Base-by-base conservation (phyloP, 352 stramenopile genomes). In the Phytophthora ramorum region DNA sequence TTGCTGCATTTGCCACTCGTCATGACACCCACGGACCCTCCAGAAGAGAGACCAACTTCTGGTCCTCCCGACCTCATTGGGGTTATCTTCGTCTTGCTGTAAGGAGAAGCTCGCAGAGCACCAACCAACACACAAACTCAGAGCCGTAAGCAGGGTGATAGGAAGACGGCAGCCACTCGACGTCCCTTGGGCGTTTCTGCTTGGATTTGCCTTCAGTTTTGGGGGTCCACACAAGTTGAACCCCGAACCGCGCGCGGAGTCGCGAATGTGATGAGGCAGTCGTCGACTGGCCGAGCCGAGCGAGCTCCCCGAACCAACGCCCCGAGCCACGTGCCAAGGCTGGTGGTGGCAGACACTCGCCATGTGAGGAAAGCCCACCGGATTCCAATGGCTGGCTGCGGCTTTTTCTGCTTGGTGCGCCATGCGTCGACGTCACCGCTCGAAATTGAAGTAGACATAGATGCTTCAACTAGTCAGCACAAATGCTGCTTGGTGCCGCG, bases 171-270 rank as follows among this genome's bases (percentile, higher is more conserved):
- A 32, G 7, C 26, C 26, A 32, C 26, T 32, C 32, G 9, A 37
- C 32, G 32, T 2, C 32, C 32, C 2, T 37, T 37, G 44, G 45
- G 4, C 35, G 46, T 47, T 45, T 47, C 34, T 30, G 16, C 13
- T 7, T 14, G 17, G 59, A 68, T 57, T 68, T 58, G 71, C 46
- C 41, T 62, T 69, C 51, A 68, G 67, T 54, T 70, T 75, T 58
- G 58, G 57, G 60, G 69, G 53, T 74, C 51, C 66, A 70, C 53
- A 70, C 55, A 46, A 32, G 34, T 69, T 69, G 58, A 68, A 67
- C 51, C 50, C 50, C 58, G 16, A 66, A 17, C 50, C 58, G 17
- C 17, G 10, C 17, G 17, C 19, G 22, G 26, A 63, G 38, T 63
- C 14, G 24, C 16, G 35, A 45, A 58, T 68, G 64, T 63, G 64